Percentiles rank a stretch among this genome's conserved stretches.
Conservation (phyloP, 495 filamentous ascomycete species). For the Podospora pseudoanserina region DNA sequence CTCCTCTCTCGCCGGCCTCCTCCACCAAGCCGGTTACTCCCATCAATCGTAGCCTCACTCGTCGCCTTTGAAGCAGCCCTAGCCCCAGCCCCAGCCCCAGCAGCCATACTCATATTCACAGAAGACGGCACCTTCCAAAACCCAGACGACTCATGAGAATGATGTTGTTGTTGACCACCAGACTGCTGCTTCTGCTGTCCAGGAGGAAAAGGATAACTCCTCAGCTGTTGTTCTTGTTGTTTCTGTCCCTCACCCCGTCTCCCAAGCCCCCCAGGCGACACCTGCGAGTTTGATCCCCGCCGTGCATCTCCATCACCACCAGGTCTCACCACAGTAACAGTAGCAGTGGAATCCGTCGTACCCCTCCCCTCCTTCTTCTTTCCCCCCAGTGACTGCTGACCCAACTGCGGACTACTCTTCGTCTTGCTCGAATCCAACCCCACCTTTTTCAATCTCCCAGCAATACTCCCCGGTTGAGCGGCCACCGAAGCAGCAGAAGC, state of each 20-base stretch:
- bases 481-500: slow-evolving; percentile 26
- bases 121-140: neutral
- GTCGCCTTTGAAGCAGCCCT: neutral
- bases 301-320: neutral
- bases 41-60: slow-evolving; percentile 2
- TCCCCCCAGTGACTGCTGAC: neutral
- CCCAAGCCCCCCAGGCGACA: too few species aligned
- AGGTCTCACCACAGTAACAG: neutral
- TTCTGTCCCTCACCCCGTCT: too few species aligned
- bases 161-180: neutral
- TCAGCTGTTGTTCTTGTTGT: neutral
- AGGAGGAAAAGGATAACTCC: neutral
- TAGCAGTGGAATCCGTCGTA: neutral
- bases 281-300: neutral
- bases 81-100: neutral
- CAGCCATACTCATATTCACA: neutral
- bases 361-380: neutral
- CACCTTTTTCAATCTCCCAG: slow-evolving; percentile 21
- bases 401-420: slow-evolving; percentile 1
- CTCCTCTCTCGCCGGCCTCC: slow-evolving; percentile 1
- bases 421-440: neutral
- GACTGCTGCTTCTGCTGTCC: neutral
- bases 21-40: neutral
- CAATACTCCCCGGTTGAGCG: slow-evolving; percentile 27
- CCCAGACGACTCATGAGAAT: neutral